These are phyloP conservation scores for Curvularia sp. DNA, from an alignment of 2,329 filamentous ascomycete genomes.

Conservation along the genomic window DNA sequence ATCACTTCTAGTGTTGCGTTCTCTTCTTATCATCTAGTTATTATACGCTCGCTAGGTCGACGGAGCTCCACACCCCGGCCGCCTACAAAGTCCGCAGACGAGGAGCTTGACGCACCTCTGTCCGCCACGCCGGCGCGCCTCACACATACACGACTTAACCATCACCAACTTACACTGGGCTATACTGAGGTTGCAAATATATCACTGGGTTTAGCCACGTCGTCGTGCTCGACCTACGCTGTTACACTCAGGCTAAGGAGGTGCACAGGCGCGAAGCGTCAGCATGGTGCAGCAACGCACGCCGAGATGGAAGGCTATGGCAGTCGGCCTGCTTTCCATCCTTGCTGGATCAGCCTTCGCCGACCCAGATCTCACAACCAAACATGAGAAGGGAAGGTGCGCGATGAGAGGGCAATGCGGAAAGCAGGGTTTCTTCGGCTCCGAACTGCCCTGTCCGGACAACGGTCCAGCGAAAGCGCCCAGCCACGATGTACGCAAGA, in stretches of 20 bases:
- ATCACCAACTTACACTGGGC: not conserved
- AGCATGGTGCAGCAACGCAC: constrained; percentile 35
- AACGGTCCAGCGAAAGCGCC: constrained; percentile 83
- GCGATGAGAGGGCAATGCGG: constrained; percentile 92
- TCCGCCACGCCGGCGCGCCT: constrained; percentile 25
- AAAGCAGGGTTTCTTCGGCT: constrained; percentile 87
- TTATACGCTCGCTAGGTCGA: constrained; percentile 4
- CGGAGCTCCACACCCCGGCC: not conserved
- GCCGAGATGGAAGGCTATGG: constrained; percentile 32
- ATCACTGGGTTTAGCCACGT: not conserved
- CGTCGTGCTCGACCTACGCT: not conserved
- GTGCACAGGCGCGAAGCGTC: constrained; percentile 25
- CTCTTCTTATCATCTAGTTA: not conserved
- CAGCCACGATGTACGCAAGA: constrained; percentile 72
- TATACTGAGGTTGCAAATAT: not conserved
- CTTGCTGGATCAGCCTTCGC: constrained; percentile 40
- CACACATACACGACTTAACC: constrained; percentile 1
- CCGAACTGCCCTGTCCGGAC: constrained; percentile 89
- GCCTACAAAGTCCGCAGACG: not conserved
- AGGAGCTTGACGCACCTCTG: constrained; percentile 18
- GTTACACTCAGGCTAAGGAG: not conserved
- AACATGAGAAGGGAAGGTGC: constrained; percentile 86
- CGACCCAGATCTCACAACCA: constrained; percentile 52
- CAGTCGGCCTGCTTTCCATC: constrained; percentile 40
- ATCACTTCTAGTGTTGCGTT: not conserved